Evolutionary conservation across 192 early-diverging fungal species (phyloP), one percentile per base, ranked within the genome.

Genomic region (Allomyces javanicus): DNA sequence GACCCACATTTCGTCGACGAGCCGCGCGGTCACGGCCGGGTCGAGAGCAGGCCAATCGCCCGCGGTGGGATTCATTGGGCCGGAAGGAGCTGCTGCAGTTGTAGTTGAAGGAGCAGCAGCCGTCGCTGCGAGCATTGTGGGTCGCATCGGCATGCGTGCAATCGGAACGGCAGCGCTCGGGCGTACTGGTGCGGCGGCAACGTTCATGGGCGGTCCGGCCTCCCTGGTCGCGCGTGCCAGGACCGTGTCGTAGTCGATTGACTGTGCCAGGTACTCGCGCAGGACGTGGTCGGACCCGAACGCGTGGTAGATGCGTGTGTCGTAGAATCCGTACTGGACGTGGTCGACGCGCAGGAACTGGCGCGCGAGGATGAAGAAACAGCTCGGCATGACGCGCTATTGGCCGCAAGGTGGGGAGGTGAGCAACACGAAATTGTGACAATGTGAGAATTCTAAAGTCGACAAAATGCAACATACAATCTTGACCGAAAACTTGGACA

Each of bases 331-430:
- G 70, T 94, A 93, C 58, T 94, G 72, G 9, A 99, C 96, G 65
- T 88, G 84, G 74, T 99, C 96, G 24, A 99, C 91, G 23, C 96
- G 83, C 45, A 99, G 69, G 68, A 96, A 94, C 72, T 88, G 92
- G 11, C 96, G 83, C 65, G 83, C 78, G 12, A 99, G 76, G 10
- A 96, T 74, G 40, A 97, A 81, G 73, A 96, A 94, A 50, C 92
- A 88, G 3, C 82, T 81, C 5, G 88, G 86, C 96, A 99, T 99
- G 9, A 97, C 94, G 21, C 96, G 79, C 85, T 92, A 63, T 25
- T 44, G 1, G 7, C 7, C 1, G 45, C 45, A 10, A 50, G 1
- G 4, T 1, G 26, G 26, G 2, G 26, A 4, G 26, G 4, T 26
- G 1, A 26, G 26, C 26, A 4, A 26, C 26, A 26, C 22, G 22